phyloP scores from a whole-genome alignment of 1,139 yeast species.

The Saccharomyces uvarum region DNA sequence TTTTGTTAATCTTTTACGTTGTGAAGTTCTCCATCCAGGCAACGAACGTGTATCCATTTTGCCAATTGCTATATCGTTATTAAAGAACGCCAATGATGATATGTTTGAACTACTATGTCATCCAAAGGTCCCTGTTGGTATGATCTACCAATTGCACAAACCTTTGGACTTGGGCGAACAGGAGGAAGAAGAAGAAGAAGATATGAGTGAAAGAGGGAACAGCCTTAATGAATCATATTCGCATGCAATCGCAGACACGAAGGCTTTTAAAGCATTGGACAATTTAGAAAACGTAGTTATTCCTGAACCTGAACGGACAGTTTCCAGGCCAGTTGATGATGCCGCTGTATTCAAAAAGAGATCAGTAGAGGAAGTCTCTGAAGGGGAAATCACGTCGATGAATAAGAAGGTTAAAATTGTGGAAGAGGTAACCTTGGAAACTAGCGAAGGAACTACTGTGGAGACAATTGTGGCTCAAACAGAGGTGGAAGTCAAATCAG shows the following conservation, averaged over 20 bases:
- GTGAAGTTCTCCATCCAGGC: conserved; percentile 59
- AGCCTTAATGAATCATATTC: not conserved
- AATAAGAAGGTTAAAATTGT: conserved; percentile 2
- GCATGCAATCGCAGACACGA: not conserved
- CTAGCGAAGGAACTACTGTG: conserved; percentile 30
- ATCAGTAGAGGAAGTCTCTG: conserved; percentile 7
- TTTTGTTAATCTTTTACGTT: conserved; percentile 40
- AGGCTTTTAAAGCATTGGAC: not conserved
- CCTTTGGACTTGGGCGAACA: conserved; percentile 21
- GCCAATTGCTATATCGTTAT: conserved; percentile 55
- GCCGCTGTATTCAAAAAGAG: conserved; percentile 14
- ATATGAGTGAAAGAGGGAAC: not conserved
- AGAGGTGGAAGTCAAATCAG: not conserved
- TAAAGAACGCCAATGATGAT: conserved; percentile 33
- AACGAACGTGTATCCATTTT: conserved; percentile 51
- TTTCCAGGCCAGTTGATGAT: not conserved
- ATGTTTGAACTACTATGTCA: conserved; percentile 56
- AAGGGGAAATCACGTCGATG: not conserved
- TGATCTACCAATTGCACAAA: conserved; percentile 33
- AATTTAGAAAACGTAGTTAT: not conserved
- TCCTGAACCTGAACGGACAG: not conserved
- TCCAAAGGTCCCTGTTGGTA: conserved; percentile 70
- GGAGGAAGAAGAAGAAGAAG: conserved; percentile 24
- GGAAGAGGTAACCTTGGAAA: conserved; percentile 14
- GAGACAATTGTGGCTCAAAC: conserved; percentile 2